These are phyloP conservation scores for Cadophora malorum DNA, from an alignment of 2,329 filamentous ascomycete species.

Conservation along the genomic window DNA sequence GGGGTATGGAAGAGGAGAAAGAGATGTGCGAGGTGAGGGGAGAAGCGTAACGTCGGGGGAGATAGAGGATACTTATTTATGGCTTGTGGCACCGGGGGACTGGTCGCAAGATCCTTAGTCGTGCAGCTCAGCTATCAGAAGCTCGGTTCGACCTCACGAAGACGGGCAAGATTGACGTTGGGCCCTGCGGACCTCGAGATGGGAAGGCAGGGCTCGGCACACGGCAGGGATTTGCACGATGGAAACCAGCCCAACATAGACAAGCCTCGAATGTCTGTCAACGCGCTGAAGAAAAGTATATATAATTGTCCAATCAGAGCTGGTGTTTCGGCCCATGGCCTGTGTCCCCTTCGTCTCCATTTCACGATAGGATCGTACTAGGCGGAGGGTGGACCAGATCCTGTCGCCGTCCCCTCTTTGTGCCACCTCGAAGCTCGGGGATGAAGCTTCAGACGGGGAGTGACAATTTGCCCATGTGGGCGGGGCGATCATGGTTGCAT, in stretches of 20 bases:
- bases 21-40: background rate
- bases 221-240: background rate
- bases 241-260: background rate
- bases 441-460: background rate
- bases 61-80: constrained; percentile 10
- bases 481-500: background rate
- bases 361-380: background rate
- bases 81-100: background rate
- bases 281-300: background rate
- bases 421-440: background rate
- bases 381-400: background rate
- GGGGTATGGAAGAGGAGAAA: background rate
- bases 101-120: background rate
- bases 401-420: background rate
- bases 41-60: background rate
- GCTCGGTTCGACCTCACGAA: constrained; percentile 9
- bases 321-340: background rate
- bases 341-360: too few relatives aligned
- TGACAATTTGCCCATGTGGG: background rate
- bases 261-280: background rate
- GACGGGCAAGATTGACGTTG: constrained; percentile 1
- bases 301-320: background rate
- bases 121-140: background rate
- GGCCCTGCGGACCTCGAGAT: background rate
- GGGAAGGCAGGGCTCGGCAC: background rate